phyloP scores from a whole-genome alignment of 2,329 filamentous ascomycete species.

The Paraphaeosphaeria minitans region DNA sequence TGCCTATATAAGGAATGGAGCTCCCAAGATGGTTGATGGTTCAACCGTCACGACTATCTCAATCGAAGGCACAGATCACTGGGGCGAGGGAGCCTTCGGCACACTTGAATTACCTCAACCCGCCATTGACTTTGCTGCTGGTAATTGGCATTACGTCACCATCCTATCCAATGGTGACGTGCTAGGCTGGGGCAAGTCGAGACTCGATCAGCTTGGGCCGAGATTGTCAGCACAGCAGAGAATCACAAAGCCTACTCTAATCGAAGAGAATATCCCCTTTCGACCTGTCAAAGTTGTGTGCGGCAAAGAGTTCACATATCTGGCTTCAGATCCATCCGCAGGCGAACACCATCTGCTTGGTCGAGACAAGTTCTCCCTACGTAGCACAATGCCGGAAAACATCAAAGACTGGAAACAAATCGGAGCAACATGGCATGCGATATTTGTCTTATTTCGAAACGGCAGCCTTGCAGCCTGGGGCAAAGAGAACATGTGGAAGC shows the following conservation, averaged over 20 bases:
- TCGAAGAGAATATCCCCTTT: conserved; percentile 58
- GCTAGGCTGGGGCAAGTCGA: conserved; percentile 86
- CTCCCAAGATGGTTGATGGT: not conserved
- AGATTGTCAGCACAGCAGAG: conserved; percentile 51
- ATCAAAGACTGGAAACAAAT: conserved; percentile 69
- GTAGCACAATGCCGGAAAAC: conserved; percentile 60
- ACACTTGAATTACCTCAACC: conserved; percentile 5
- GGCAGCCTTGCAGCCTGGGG: conserved; percentile 76
- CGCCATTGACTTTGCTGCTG: conserved; percentile 69
- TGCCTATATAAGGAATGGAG: conserved; percentile 26
- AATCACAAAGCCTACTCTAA: conserved; percentile 26
- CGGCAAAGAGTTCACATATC: conserved; percentile 83
- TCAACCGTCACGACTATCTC: not conserved
- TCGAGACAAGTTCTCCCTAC: conserved; percentile 73
- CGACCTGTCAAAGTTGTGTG: conserved; percentile 71
- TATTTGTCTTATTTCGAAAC: conserved; percentile 70
- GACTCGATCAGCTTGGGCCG: conserved; percentile 80
- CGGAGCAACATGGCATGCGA: conserved; percentile 79
- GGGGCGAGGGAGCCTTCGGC: conserved; percentile 28
- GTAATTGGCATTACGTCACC: conserved; percentile 77
- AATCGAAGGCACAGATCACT: conserved; percentile 26
- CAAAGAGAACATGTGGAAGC: conserved; percentile 81
- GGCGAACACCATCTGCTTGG: conserved; percentile 73
- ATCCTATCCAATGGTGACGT: conserved; percentile 76
- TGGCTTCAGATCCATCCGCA: conserved; percentile 61